Percentiles rank a stretch among this genome's conserved stretches.
phyloP scores from a whole-genome alignment of 805 yeast species.

The Candida khao-thaluensis region DNA sequence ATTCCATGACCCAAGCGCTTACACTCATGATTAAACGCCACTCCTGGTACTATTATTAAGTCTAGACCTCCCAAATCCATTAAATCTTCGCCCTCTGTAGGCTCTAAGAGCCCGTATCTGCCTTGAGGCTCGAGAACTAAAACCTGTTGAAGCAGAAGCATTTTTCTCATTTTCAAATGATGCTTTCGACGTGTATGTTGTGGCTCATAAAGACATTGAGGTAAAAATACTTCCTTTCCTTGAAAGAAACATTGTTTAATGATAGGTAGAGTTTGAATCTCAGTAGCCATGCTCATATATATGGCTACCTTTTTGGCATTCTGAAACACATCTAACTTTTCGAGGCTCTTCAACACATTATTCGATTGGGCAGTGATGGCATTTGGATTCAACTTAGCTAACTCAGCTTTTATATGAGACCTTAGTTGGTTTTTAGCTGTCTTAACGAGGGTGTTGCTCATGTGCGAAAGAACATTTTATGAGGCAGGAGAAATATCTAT shows the following conservation, averaged over 20 bases:
- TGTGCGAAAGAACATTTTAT: constrained; percentile 3
- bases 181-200: constrained; percentile 30
- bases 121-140: constrained; percentile 61
- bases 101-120: constrained; percentile 66
- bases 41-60: constrained; percentile 78
- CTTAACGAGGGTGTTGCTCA: constrained; percentile 6
- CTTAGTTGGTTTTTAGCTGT: constrained; percentile 28
- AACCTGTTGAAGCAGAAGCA: constrained; percentile 45
- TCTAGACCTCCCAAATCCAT: constrained; percentile 48
- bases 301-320: constrained; percentile 55
- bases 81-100: constrained; percentile 38
- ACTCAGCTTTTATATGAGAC: constrained; percentile 21
- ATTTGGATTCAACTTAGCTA: constrained; percentile 18
- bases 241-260: constrained; percentile 51
- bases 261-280: constrained; percentile 59
- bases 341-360: constrained; percentile 20
- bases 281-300: constrained; percentile 80
- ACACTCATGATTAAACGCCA: constrained; percentile 60
- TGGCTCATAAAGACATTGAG: constrained; percentile 44
- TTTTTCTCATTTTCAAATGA: constrained; percentile 56
- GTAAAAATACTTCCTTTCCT: constrained; percentile 56
- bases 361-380: constrained; percentile 26
- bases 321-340: constrained; percentile 34
- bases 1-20: constrained; percentile 87
- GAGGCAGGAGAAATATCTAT: no score